Evolutionary conservation across 2,329 filamentous ascomycete species (phyloP).

Genomic region (Exophiala mesophila): DNA sequence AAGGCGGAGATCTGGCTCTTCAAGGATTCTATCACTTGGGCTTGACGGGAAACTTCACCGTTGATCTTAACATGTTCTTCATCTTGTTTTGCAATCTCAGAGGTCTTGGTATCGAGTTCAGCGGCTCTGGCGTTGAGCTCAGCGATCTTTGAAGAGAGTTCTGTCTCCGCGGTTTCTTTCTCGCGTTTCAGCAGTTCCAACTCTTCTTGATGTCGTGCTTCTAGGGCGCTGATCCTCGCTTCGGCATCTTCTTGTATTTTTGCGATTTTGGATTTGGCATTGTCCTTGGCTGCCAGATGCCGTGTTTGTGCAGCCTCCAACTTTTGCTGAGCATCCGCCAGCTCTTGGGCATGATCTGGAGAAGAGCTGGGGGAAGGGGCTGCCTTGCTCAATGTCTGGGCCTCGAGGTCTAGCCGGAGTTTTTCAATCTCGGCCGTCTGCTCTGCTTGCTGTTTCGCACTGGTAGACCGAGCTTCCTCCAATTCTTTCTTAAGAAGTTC

Average conservation of each 20-base stretch:
- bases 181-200: conserved; percentile 11
- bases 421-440: conserved; percentile 16
- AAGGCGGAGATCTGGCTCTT: conserved; percentile 15
- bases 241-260: conserved; percentile 19
- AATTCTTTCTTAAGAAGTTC: conserved; percentile 9
- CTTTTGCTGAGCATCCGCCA: conserved; percentile 31
- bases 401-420: conserved; percentile 14
- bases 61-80: conserved; percentile 18
- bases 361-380: conserved; percentile 26
- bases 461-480: conserved; percentile 6
- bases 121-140: conserved; percentile 15
- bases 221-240: conserved; percentile 14
- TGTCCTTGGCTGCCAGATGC: conserved; percentile 21
- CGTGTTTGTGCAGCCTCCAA: conserved; percentile 17
- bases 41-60: conserved; percentile 18
- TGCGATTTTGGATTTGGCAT: conserved; percentile 17
- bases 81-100: conserved; percentile 16
- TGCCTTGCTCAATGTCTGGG: conserved; percentile 5
- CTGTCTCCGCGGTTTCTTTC: conserved; percentile 12
- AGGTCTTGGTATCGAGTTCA: conserved; percentile 14
- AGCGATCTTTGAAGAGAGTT: conserved; percentile 15
- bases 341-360: conserved; percentile 31
- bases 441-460: conserved; percentile 9
- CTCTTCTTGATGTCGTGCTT: conserved; percentile 16
- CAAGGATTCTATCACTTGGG: conserved; percentile 17